Base-by-base conservation (phyloP, 2,329 filamentous ascomycete genomes). In the Neofusicoccum ribis region DNA sequence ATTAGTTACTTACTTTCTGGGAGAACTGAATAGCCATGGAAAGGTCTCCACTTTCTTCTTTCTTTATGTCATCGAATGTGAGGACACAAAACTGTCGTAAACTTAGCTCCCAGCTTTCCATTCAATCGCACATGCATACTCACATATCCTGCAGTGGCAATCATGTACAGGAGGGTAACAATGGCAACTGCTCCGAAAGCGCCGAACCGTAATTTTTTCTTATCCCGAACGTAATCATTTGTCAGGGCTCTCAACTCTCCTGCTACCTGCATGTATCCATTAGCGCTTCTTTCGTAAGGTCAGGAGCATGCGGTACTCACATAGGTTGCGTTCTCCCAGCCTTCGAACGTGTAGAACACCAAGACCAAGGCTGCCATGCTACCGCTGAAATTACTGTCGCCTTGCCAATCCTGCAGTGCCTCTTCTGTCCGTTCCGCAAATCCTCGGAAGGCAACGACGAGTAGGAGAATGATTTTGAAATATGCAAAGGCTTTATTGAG, bases 291-390 rank as follows among this genome's bases (percentile, higher is more conserved):
- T 50, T 23, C 3, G 3, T 27, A 8, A 1, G 6, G 12, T 3
- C 12, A 3, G 15, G 39, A 12, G 7, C 3, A 8, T 37, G 36
- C 36, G 12, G 36, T 3, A 37, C 56, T 46, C 34, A 79, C 76
- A 67, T 78, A 79, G 23, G 78, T 78, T 27, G 77, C 76, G 63
- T 79, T 79, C 67, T 79, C 77, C 77, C 77, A 79, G 3, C 77
- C 77, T 44, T 74, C 74, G 62, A 77, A 79, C 6, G 76, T 68
- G 64, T 78, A 79, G 14, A 78, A 67, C 7, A 79, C 73, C 50
- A 77, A 73, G 1, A 69, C 62, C 31, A 67, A 65, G 23, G 66
- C 51, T 75, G 70, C 34, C 76, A 68, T 6, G 73, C 76, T 46
- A 70, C 71, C 1, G 51, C 67, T 9, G 76, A 74, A 27, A 77